phyloP scores from a whole-genome alignment of 2,329 filamentous ascomycete genomes.

The Fusarium newnesense region DNA sequence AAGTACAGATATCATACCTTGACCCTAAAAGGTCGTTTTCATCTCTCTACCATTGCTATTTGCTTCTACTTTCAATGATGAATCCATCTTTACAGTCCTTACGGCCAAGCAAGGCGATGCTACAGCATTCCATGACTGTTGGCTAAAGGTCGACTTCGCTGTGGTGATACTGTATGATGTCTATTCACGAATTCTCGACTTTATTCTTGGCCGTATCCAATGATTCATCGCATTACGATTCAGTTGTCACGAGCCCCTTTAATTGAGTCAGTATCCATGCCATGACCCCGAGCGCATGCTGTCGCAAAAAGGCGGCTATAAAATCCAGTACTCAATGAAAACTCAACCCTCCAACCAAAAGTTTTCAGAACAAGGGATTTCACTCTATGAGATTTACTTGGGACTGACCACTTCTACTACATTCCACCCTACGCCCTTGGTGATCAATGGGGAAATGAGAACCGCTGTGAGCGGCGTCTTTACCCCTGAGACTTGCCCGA shows the following conservation, averaged over 20 bases:
- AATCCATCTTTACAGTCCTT: not conserved
- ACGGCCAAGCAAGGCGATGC: not conserved
- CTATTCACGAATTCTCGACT: fast-evolving
- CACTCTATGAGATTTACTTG: fast-evolving
- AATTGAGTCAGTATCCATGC: fast-evolving
- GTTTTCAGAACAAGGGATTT: fast-evolving
- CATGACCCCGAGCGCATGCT: fast-evolving
- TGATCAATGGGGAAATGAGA: not conserved
- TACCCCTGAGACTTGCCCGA: not conserved
- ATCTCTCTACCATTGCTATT: fast-evolving
- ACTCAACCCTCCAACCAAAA: fast-evolving
- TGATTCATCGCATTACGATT: fast-evolving
- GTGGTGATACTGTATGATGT: fast-evolving
- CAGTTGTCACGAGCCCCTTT: fast-evolving
- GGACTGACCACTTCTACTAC: not conserved
- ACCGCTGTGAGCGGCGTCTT: not conserved
- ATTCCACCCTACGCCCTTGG: not conserved
- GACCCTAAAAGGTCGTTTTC: fast-evolving
- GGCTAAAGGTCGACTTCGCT: not conserved
- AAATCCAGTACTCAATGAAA: not conserved
- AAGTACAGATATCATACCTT: not conserved
- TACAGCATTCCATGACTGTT: not conserved
- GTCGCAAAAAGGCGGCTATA: not conserved
- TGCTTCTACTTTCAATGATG: fast-evolving
- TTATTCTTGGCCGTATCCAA: fast-evolving